These are phyloP conservation scores for Cystobasidium sp. DNA, from an alignment of 1,284 basidiomycete genomes.

Conservation along the genomic window DNA sequence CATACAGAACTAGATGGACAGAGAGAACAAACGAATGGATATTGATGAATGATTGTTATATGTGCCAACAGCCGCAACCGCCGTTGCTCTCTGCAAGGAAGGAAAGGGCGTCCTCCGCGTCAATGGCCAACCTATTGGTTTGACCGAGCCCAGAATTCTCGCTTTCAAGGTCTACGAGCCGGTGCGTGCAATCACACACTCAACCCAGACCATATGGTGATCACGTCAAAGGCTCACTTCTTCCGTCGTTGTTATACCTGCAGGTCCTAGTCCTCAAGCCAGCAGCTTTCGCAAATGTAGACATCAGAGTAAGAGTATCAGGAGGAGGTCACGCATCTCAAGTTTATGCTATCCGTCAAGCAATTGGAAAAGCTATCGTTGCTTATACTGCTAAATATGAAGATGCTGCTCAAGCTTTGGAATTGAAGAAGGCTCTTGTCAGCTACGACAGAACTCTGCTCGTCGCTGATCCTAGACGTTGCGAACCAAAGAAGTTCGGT, in stretches of 20 bases:
- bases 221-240: no score
- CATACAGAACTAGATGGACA: neutral
- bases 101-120: conserved; percentile 97
- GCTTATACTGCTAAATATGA: conserved; percentile 98
- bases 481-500: conserved; percentile 68
- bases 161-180: conserved; percentile 97
- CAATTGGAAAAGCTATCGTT: conserved; percentile 96
- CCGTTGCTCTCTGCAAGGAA: conserved; percentile 92
- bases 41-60: neutral
- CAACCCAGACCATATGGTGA: no score
- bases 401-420: conserved; percentile 95
- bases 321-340: conserved; percentile 99
- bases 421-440: conserved; percentile 94
- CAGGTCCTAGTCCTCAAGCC: conserved; percentile 46
- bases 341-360: conserved; percentile 98
- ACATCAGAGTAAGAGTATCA: conserved; percentile 97
- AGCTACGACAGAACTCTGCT: conserved; percentile 81
- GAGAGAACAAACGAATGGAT: neutral
- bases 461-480: conserved; percentile 81
- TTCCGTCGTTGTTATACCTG: conserved; percentile 4
- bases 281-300: conserved; percentile 61
- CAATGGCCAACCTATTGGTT: conserved; percentile 94
- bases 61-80: conserved; percentile 66
- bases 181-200: conserved; percentile 56
- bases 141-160: conserved; percentile 86